Evolutionary conservation across 2,329 filamentous ascomycete genomes (phyloP), one percentile per base, ranked within the genome.

Genomic region (Lasiodiplodia sp.): DNA sequence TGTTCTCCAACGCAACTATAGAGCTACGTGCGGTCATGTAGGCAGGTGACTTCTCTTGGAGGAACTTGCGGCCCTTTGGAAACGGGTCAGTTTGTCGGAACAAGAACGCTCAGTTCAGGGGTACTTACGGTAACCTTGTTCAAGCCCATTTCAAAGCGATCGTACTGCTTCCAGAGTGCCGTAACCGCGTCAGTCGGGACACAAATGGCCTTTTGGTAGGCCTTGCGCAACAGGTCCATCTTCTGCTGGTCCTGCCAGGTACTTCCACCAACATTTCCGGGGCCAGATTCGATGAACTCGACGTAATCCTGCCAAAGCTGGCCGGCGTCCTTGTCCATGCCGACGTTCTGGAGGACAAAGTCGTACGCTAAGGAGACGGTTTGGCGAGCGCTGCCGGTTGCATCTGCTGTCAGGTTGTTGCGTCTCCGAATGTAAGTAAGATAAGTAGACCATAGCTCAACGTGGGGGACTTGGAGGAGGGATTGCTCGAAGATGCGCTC

Each of bases 191-290:
- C 88, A 71, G 93, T 97, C 4, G 96, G 96, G 49, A 97, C 88
- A 72, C 89, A 90, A 69, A 97, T 92, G 16, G 95, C 95, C 66
- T 91, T 91, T 75, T 97, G 94, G 78, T 97, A 99, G 0, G 93
- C 92, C 78, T 96, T 97, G 69, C 96, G 91, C 64, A 99, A 82
- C 73, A 92, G 86, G 75, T 99, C 96, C 91, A 97, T 97, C 85
- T 99, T 99, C 78, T 98, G 96, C 81, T 95, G 92, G 77, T 98
- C 96, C 80, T 98, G 94, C 96, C 96, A 99, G 69, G 88, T 90
- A 69, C 86, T 90, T 53, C 95, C 96, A 31, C 94, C 95, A 69
- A 96, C 88, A 69, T 89, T 89, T 6, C 96, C 96, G 1, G 96
- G 96, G 0, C 92, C 93, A 49, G 89, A 92, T 77, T 94, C 94